phyloP scores from a whole-genome alignment of 2,329 filamentous ascomycete species.

The Ceratocystis cacaofunesta region DNA sequence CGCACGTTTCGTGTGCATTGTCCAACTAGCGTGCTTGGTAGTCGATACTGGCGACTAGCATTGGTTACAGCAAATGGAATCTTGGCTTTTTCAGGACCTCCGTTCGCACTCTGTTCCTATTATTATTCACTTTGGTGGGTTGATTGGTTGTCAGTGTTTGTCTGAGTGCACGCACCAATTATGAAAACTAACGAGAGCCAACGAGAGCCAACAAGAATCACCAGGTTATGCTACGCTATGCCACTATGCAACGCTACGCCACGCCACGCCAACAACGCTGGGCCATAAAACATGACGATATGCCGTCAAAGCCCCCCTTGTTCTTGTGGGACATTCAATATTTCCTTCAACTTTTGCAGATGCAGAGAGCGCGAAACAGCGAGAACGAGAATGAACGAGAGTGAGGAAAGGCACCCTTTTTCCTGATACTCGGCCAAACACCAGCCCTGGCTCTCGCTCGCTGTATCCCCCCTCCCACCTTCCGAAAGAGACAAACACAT shows the following conservation, averaged over 20 bases:
- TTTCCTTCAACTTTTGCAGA: not conserved
- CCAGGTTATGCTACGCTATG: not conserved
- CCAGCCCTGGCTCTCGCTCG: not conserved
- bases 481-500: not conserved
- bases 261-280: not conserved
- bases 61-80: not conserved
- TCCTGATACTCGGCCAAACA: not conserved
- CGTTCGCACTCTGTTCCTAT: not conserved
- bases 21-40: not conserved
- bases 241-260: not conserved
- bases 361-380: conserved; percentile 1
- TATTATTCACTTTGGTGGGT: not conserved
- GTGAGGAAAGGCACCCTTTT: not conserved
- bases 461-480: not conserved
- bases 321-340: not conserved
- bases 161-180: not conserved
- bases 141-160: not conserved
- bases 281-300: conserved; percentile 4
- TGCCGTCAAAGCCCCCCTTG: conserved; percentile 3
- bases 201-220: not conserved
- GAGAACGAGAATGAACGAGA: not conserved
- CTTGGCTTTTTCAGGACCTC: not conserved
- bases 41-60: not conserved
- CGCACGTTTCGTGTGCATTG: not conserved
- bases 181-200: not conserved